Conservation (phyloP, 345 rosid genomes). For the Citrus cavaleriei region DNA sequence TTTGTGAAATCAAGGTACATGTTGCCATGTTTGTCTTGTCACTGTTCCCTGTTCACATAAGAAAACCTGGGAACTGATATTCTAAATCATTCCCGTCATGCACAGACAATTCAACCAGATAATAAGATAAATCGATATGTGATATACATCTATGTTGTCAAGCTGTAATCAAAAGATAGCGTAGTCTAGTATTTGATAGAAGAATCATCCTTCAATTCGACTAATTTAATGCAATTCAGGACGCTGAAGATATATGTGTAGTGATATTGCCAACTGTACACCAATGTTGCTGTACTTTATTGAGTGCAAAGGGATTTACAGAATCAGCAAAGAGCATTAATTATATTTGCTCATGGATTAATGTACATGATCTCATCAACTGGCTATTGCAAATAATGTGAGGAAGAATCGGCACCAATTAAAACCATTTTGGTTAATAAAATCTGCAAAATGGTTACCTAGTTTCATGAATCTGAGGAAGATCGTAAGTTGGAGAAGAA, state of each 20-base stretch:
- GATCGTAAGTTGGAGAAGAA: constrained; percentile 27
- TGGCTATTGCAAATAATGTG: constrained; percentile 9
- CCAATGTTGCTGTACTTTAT: constrained; percentile 10
- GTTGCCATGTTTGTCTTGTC: no score
- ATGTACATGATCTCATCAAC: constrained; percentile 2
- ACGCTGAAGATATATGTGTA: constrained; percentile 10
- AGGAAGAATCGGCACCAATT: constrained; percentile 8
- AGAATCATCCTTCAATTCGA: neutral
- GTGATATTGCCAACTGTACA: constrained; percentile 26
- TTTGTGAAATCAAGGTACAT: no score
- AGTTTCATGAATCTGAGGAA: constrained; percentile 22
- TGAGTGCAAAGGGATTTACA: constrained; percentile 3
- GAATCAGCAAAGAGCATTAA: neutral
- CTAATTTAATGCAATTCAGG: neutral
- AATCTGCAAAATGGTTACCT: constrained; percentile 13
- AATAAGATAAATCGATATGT: neutral
- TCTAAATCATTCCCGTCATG: no score
- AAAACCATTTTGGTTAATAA: constrained; percentile 16
- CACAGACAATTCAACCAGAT: neutral
- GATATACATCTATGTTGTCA: neutral
- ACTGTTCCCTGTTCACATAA: no score
- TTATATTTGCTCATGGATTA: neutral
- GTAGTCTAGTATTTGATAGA: neutral
- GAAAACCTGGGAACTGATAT: no score
- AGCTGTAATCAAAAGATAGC: neutral